Percentiles rank a stretch among this genome's conserved stretches.
Evolutionary conservation across 805 yeast genomes (phyloP).

Genomic region (Brettanomyces nanus): DNA sequence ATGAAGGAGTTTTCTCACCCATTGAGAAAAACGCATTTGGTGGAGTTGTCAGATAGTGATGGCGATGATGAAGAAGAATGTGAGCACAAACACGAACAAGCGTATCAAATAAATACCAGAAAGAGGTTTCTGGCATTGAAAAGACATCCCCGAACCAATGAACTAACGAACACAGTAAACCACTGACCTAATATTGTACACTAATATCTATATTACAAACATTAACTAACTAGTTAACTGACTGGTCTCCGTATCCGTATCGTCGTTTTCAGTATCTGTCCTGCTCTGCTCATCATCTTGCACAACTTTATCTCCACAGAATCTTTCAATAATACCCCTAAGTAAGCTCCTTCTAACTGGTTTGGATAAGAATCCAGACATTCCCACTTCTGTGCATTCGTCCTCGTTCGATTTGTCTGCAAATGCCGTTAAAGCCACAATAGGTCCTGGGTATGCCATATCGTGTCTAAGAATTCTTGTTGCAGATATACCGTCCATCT

Average conservation of each 20-base stretch:
- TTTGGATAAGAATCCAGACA: conserved; percentile 85
- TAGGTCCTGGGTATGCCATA: conserved; percentile 57
- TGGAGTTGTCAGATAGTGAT: neutral
- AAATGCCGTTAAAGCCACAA: conserved; percentile 91
- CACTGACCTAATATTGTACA: neutral
- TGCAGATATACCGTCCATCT: conserved; percentile 80
- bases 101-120: neutral
- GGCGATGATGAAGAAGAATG: neutral
- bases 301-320: conserved; percentile 24
- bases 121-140: neutral
- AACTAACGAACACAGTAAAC: neutral
- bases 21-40: neutral
- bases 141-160: too few relatives aligned
- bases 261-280: too few relatives aligned
- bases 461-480: conserved; percentile 65
- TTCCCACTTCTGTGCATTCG: conserved; percentile 82
- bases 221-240: neutral
- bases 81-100: neutral
- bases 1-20: conserved; percentile 1
- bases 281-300: too few relatives aligned
- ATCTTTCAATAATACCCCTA: conserved; percentile 44
- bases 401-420: conserved; percentile 88
- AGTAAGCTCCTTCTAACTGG: conserved; percentile 73
- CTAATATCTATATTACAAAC: neutral
- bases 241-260: neutral